Base-by-base conservation (phyloP, 129 eudicot species). In the Tanacetum coccineum region DNA sequence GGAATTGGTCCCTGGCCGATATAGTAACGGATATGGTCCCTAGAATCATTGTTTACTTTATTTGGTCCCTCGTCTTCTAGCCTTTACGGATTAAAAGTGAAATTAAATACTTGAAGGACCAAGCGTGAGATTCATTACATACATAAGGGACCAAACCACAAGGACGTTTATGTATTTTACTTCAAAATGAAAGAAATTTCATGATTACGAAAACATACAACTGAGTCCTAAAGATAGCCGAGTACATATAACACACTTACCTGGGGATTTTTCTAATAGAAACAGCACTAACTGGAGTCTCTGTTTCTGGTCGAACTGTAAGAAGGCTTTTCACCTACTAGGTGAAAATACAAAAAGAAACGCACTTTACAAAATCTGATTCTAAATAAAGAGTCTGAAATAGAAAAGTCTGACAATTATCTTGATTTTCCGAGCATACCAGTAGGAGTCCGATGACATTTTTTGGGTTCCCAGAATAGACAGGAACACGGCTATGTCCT, bases 401-500 rank as follows among this genome's bases (percentile, higher is more conserved):
- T 28, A 59, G 25, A 26, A 12, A 48, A 59, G 15, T 9, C 2
- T 30, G 51, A 48, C 26, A 32, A 61, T 14, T 20, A 14, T 19
- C 51, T 57, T 45, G 62, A 69, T 62, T 58, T 75, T 73, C 11
- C 7, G 64, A 9, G 75, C 92, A 61, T 61, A 93, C 99, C 97
- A 90, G 80, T 73, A 90, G 76, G 66, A 90, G 95, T 53, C 99
- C 99, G 13, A 93, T 89, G 48, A 93, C 81, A 80, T 93, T 93
- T 68, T 80, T 89, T 14, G 90, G 87, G 68, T 86, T 80, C 75
- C 83, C 99, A 3, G 96, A 76, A 74, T 79, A 93, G 32, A 93
- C 95, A 49, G 99, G 99, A 67, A 93, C 80, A 57, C 99, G 99
- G 62, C 99, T 93, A 74, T 93, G 99, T 60, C 99, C 99, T 68